These are phyloP conservation scores for Claviceps sp. DNA, from an alignment of 2,329 filamentous ascomycete genomes.

Conservation along the genomic window DNA sequence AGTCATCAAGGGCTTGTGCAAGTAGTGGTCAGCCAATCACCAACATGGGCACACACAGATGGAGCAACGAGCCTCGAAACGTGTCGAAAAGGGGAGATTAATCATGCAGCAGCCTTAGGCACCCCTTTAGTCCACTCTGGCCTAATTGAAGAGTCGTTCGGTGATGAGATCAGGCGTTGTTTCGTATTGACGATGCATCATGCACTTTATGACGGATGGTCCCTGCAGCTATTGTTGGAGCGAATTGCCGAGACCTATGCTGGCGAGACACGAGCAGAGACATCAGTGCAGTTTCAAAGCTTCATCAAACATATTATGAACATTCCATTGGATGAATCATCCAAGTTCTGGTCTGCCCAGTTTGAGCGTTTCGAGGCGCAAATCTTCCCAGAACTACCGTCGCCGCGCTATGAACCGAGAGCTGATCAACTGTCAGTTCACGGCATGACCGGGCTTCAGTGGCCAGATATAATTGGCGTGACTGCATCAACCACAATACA, in stretches of 20 bases:
- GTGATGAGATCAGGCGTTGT: not conserved
- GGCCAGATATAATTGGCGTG: conserved; percentile 9
- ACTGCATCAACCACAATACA: conserved; percentile 13
- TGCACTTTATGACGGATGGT: conserved; percentile 40
- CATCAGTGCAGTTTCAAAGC: conserved; percentile 16
- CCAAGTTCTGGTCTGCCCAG: conserved; percentile 28
- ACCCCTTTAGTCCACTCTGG: conserved; percentile 6
- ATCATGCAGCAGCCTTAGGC: conserved; percentile 7
- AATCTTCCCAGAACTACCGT: conserved; percentile 6
- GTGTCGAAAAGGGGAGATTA: not conserved
- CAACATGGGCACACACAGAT: conserved; percentile 1
- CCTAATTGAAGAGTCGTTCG: not conserved
- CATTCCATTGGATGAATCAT: conserved; percentile 9
- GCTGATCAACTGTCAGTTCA: conserved; percentile 1
- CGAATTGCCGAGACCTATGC: conserved; percentile 7
- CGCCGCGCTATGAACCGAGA: conserved; percentile 1
- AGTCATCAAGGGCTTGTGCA: conserved; percentile 8
- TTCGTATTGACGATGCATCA: conserved; percentile 20
- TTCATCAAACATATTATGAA: conserved; percentile 30
- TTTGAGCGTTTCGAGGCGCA: conserved; percentile 15
- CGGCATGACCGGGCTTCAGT: conserved; percentile 4
- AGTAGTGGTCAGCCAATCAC: conserved; percentile 5
- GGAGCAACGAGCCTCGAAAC: not conserved
- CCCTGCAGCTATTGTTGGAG: conserved; percentile 23
- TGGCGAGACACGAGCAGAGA: not conserved